phyloP scores from a whole-genome alignment of 208 protist genomes.

The Acanthamoeba triangularis region DNA sequence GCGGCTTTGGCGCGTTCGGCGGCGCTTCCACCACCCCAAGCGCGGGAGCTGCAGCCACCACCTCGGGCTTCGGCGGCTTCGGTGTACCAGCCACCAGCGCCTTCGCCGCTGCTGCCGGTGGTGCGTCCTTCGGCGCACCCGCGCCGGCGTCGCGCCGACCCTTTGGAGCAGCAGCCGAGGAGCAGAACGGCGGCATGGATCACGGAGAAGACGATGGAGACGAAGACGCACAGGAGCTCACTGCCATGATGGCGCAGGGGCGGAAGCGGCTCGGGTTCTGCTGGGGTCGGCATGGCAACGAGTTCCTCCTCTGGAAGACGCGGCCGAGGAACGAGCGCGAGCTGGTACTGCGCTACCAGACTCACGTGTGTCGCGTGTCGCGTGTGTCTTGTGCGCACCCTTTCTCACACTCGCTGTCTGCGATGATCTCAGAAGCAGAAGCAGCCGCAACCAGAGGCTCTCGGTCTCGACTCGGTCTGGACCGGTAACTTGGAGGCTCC shows the following conservation, averaged over 20 bases:
- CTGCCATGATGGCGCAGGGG: background rate
- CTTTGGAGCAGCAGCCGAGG: too few relatives aligned
- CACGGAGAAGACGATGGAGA: background rate
- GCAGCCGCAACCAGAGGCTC: background rate
- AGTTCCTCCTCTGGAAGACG: slow-evolving; percentile 16
- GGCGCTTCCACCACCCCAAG: too few relatives aligned
- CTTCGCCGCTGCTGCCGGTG: too few relatives aligned
- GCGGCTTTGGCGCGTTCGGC: too few relatives aligned
- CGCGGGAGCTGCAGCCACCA: too few relatives aligned
- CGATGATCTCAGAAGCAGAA: background rate
- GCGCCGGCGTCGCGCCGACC: too few relatives aligned
- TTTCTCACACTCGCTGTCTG: too few relatives aligned
- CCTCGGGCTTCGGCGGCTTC: too few relatives aligned
- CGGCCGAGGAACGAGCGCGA: background rate
- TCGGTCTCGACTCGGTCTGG: background rate
- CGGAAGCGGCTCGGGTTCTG: slow-evolving; percentile 15
- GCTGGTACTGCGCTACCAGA: background rate
- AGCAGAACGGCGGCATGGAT: too few relatives aligned
- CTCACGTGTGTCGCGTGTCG: background rate
- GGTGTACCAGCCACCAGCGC: too few relatives aligned
- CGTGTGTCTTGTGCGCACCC: too few relatives aligned
- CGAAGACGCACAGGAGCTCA: background rate
- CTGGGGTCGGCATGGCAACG: slow-evolving; percentile 8
- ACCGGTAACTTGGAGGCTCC: background rate
- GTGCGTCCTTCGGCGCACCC: too few relatives aligned